Evolutionary conservation across 2,329 filamentous ascomycete genomes (phyloP).

Genomic region (Fusarium nisikadoi): DNA sequence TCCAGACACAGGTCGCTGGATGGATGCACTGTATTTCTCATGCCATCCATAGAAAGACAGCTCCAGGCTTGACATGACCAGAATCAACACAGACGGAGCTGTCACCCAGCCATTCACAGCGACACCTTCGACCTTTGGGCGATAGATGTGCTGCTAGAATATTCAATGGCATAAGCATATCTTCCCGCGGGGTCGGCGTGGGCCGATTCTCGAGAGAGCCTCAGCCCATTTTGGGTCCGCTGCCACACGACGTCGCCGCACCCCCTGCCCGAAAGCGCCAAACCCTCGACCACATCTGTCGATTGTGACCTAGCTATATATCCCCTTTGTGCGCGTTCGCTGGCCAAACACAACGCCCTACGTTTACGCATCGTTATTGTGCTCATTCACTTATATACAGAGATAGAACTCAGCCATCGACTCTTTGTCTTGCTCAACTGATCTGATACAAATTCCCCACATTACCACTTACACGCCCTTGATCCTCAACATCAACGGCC

Average conservation of each 20-base stretch:
- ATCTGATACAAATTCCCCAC: constrained; percentile 20
- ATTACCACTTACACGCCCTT: constrained; percentile 33
- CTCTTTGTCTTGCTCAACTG: constrained; percentile 22
- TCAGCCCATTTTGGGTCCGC: constrained; percentile 51
- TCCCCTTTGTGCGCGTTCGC: constrained; percentile 42
- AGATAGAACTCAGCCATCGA: constrained; percentile 16
- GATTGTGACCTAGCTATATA: constrained; percentile 47
- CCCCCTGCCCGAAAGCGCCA: constrained; percentile 41
- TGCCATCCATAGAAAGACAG: constrained; percentile 27
- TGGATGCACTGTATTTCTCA: neutral
- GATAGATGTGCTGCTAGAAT: constrained; percentile 12
- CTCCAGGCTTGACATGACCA: constrained; percentile 29
- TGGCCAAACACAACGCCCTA: constrained; percentile 17
- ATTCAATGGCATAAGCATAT: constrained; percentile 45
- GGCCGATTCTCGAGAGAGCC: constrained; percentile 50
- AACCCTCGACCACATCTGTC: constrained; percentile 45
- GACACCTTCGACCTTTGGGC: neutral
- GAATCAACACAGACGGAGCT: constrained; percentile 22
- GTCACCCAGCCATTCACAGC: neutral
- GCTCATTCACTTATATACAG: constrained; percentile 31
- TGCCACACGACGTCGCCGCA: constrained; percentile 50
- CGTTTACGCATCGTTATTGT: constrained; percentile 26
- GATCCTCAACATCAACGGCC: constrained; percentile 11
- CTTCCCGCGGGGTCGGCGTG: constrained; percentile 49
- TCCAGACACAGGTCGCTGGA: neutral